These are phyloP conservation scores for Fusarium nodosum DNA, from an alignment of 2,329 filamentous ascomycete species.

Conservation along the genomic window DNA sequence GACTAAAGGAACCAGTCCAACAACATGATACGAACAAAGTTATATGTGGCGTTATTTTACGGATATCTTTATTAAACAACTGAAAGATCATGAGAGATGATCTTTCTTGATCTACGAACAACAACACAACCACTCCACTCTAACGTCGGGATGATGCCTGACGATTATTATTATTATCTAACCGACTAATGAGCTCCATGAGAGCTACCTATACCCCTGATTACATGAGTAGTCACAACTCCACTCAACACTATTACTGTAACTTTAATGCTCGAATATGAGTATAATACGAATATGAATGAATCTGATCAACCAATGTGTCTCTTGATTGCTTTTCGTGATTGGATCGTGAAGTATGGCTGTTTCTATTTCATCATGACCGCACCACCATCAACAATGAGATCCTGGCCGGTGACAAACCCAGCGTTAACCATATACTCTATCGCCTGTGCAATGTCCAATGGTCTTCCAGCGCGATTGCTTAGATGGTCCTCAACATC, in stretches of 20 bases:
- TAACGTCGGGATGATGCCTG: conserved; percentile 7
- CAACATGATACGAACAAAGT: neutral
- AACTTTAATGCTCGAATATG: conserved; percentile 21
- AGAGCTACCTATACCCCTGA: conserved; percentile 27
- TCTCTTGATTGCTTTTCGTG: neutral
- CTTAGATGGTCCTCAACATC: conserved; percentile 24
- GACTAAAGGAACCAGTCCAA: conserved; percentile 25
- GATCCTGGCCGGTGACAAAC: conserved; percentile 24
- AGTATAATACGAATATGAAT: conserved; percentile 33
- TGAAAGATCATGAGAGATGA: conserved; percentile 8
- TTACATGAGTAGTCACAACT: conserved; percentile 23
- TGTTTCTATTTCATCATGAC: conserved; percentile 16
- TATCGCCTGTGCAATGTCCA: conserved; percentile 18
- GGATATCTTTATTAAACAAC: neutral
- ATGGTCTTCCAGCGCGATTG: conserved; percentile 22
- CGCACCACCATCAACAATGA: conserved; percentile 20
- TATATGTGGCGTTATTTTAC: conserved; percentile 16
- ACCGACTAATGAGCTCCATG: conserved; percentile 27
- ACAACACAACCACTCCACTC: conserved; percentile 22
- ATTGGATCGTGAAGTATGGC: neutral
- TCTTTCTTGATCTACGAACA: conserved; percentile 18
- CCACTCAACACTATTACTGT: conserved; percentile 25
- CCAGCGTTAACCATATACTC: conserved; percentile 30
- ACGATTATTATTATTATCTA: conserved; percentile 1
- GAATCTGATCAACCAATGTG: conserved; percentile 1